These are phyloP conservation scores for Aspergillus avenaceus DNA, from an alignment of 495 filamentous ascomycete species.

Conservation along the genomic window DNA sequence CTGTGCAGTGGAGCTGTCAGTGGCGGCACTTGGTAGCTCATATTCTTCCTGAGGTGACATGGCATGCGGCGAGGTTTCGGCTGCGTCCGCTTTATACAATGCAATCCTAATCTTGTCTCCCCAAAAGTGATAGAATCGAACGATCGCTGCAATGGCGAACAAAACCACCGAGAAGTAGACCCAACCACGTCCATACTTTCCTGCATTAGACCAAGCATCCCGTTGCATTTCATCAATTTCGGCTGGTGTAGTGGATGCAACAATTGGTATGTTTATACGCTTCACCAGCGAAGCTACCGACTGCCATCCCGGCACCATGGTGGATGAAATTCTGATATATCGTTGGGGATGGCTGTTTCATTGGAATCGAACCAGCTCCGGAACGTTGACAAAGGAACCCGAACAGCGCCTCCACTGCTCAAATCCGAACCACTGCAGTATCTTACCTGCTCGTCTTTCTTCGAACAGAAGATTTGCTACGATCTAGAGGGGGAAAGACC, in stretches of 20 bases:
- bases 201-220: constrained; percentile 77
- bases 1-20: constrained; percentile 60
- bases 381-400: background rate
- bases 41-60: constrained; percentile 60
- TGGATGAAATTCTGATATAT: background rate
- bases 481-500: background rate
- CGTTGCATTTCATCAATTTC: constrained; percentile 68
- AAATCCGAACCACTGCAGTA: background rate
- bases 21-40: constrained; percentile 62
- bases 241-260: constrained; percentile 62
- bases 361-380: background rate
- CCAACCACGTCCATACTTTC: constrained; percentile 84
- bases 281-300: constrained; percentile 50
- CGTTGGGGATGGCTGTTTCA: background rate
- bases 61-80: constrained; percentile 43
- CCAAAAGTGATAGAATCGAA: constrained; percentile 79
- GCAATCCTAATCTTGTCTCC: constrained; percentile 84
- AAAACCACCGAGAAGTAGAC: constrained; percentile 79
- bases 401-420: background rate
- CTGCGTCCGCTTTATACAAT: constrained; percentile 70
- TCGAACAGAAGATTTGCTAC: background rate
- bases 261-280: constrained; percentile 70
- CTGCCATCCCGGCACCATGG: constrained; percentile 14
- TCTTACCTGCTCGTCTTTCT: background rate
- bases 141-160: constrained; percentile 54